Base-by-base conservation (phyloP, 164 flowering plant genomes). In the Santalum album region DNA sequence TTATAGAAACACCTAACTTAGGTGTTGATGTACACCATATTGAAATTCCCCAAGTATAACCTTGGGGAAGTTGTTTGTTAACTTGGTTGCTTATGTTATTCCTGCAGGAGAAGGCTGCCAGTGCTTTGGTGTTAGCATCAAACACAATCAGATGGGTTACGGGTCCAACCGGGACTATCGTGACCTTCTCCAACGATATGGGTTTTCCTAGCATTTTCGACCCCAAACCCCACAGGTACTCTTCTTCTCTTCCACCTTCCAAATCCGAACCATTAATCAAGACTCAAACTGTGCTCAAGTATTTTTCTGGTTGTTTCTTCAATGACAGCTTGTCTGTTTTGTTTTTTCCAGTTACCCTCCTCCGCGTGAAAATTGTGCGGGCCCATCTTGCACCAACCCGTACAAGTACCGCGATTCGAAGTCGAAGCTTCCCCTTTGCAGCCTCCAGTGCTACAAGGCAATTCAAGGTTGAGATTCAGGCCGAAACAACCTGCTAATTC, bases 351-450 rank as follows among this genome's bases (percentile, higher is more conserved):
- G 97, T 55, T 89, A 89, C 67, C 97, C 97, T 52, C 86, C 87
- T 43, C 95, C 90, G 0, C 81, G 95, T 1, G 97, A 87, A 49
- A 84, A 69, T 29, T 89, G 97, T 76, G 92, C 84, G 0, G 95
- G 86, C 2, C 95, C 95, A 15, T 74, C 72, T 7, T 86, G 95
- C 64, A 65, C 67, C 3, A 86, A 86, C 54, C 70, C 84, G 9
- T 86, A 75, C 75, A 89, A 72, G 69, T 86, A 86, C 57, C 74
- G 97, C 20, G 90, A 84, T 70, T 86, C 97, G 9, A 86, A 79
- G 71, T 67, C 88, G n/a, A 82, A 76, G 67, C 81, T 86, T 64
- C 97, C 97, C 26, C 83, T 89, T 20, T 89, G 97, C 77, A 89
- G 97, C 66, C 88, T 89, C 18, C 71, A 82, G 55, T 89, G 97